These are phyloP conservation scores for Alternaria brassicicola DNA, from an alignment of 2,329 filamentous ascomycete species.

Conservation along the genomic window DNA sequence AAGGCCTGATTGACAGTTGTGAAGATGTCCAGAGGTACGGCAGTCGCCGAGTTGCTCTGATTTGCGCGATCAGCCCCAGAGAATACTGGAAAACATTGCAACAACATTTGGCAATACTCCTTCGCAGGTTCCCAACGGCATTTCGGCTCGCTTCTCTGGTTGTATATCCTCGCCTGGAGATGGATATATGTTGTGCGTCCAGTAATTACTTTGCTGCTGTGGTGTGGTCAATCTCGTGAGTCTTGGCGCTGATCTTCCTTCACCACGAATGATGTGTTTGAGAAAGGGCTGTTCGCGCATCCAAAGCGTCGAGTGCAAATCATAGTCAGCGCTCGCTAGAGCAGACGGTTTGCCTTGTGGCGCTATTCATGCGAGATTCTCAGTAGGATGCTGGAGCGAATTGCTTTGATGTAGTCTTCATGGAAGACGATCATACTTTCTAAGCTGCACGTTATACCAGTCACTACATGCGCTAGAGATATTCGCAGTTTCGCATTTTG, in stretches of 20 bases:
- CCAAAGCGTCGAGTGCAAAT: not conserved
- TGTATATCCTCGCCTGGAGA: not conserved
- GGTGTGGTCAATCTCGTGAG: not conserved
- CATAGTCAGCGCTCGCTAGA: not conserved
- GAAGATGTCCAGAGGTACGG: not conserved
- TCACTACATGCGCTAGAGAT: not conserved
- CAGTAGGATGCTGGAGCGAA: not conserved
- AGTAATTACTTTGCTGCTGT: not conserved
- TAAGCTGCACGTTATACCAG: not conserved
- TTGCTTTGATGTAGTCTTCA: not conserved
- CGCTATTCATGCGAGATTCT: not conserved
- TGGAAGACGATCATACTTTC: not conserved
- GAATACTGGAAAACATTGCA: not conserved
- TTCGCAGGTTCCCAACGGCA: not conserved
- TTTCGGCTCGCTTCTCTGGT: not conserved
- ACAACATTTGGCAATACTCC: not conserved
- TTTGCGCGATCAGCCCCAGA: not conserved
- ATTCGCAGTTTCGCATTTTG: not conserved
- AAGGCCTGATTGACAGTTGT: not conserved
- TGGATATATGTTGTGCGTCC: not conserved
- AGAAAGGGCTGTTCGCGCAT: not conserved
- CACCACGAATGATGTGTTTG: not conserved
- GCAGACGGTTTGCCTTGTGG: not conserved
- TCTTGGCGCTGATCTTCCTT: not conserved
- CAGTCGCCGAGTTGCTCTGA: not conserved